phyloP scores from a whole-genome alignment of 305 asterid genomes.

The Fraxinus albicans region DNA sequence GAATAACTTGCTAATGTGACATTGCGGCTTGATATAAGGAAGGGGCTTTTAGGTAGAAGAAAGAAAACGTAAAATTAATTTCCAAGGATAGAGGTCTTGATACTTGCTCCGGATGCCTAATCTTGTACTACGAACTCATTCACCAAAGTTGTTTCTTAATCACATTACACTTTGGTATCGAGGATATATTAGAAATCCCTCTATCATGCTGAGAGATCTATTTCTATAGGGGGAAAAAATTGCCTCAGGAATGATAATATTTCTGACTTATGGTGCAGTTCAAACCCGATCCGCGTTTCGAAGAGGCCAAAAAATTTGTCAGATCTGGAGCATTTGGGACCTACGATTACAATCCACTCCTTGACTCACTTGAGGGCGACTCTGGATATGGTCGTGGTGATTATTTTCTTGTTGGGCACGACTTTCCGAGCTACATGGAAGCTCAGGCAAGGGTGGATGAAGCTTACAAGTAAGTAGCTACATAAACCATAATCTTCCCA shows the following conservation, averaged over 20 bases:
- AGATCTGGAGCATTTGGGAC: slow-evolving; percentile 94
- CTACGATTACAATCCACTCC: slow-evolving; percentile 92
- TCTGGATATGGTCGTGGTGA: slow-evolving; percentile 96
- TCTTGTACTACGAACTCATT: background rate
- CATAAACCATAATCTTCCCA: slow-evolving; percentile 4
- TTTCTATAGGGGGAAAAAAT: background rate
- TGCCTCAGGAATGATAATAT: background rate
- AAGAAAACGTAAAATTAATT: background rate
- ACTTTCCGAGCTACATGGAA: slow-evolving; percentile 91
- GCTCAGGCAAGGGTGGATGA: slow-evolving; percentile 83
- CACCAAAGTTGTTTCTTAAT: background rate
- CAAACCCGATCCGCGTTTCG: slow-evolving; percentile 90
- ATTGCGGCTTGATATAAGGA: background rate
- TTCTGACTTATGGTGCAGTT: slow-evolving; percentile 49
- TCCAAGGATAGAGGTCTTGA: background rate
- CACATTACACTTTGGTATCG: background rate
- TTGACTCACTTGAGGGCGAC: slow-evolving; percentile 91
- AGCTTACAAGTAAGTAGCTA: slow-evolving; percentile 84
- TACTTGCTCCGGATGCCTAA: background rate
- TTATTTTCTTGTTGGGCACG: slow-evolving; percentile 89
- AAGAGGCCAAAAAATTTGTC: slow-evolving; percentile 89
- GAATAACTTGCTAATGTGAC: slow-evolving; percentile 6
- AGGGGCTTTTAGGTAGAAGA: background rate
- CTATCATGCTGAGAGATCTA: background rate
- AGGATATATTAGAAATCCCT: background rate